Evolutionary conservation across 768 basidiomycete species (phyloP), one percentile per base, ranked within the genome.

Genomic region (Pleurotus tuber-regium): DNA sequence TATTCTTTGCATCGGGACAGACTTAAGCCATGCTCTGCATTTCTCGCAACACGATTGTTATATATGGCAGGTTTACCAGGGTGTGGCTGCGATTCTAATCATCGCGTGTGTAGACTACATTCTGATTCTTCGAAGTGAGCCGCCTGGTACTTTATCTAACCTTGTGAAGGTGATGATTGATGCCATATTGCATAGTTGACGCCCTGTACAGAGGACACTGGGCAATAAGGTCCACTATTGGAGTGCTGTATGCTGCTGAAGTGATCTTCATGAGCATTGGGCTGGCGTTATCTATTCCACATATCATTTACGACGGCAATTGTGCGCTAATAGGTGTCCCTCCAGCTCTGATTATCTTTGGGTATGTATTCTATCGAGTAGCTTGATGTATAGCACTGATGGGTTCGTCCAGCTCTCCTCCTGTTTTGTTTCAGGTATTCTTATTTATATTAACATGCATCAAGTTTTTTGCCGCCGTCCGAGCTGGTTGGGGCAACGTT

Each of bases 21-120:
- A 70, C 43, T 50, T 72, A 21, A 66, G 69, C 11, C 65, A 71
- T 3, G 56, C 50, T 3, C 66, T 73, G 29, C 61, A 66, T 33
- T 75, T 73, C 54, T 68, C 72, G 1, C 48, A 52, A 4, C 69
- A 70, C 50, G 72, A 66, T 33, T 76, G 74, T 57, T 76, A 66
- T 57, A 69, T 73, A 47, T 76, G 73, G 73, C 66, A 73, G 53
- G 61, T 73, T n/a, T 74, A 69, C 48, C 73, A 74, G 60, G 73
- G 65, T 14, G 61, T 67, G 6, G 67, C 67, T 7, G 59, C 66
- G 10, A 52, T 65, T 7, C 36, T 57, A 1, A 59, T 74, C 25
- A 59, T 71, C n/a, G 54, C 54, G 2, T 58, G 57, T 10, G 70
- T 72, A 8, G 73, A 76, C 54, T 65, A 64, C n/a, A 64, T 76